phyloP scores from a whole-genome alignment of 352 stramenopile species.

The Globisporangium nodosum region DNA sequence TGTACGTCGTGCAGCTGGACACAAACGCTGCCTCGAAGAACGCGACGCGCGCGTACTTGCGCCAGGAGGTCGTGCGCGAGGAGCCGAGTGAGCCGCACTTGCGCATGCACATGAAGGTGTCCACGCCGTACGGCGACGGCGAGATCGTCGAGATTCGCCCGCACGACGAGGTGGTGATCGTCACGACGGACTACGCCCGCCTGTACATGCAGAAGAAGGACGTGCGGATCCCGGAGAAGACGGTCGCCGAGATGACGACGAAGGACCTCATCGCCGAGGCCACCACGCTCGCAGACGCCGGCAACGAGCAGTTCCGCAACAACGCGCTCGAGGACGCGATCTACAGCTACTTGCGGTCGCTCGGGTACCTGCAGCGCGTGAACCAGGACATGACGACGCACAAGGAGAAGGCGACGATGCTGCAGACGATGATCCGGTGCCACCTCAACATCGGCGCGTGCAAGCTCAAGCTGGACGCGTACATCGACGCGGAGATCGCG shows the following conservation, averaged over 20 bases:
- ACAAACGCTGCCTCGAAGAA: conserved; percentile 50
- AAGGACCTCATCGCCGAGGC: conserved; percentile 72
- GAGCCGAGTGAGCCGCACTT: conserved; percentile 58
- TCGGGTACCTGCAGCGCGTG: conserved; percentile 71
- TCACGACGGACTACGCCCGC: conserved; percentile 54
- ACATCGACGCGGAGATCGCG: conserved; percentile 66
- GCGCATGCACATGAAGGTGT: conserved; percentile 75
- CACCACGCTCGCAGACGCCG: conserved; percentile 54
- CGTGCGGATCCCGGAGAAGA: conserved; percentile 55
- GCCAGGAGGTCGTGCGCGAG: conserved; percentile 57
- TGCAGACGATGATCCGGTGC: conserved; percentile 87
- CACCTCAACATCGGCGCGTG: conserved; percentile 83
- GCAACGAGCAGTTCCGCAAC: conserved; percentile 67
- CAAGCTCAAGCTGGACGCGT: conserved; percentile 72
- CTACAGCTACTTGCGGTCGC: conserved; percentile 65
- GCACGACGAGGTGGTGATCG: conserved; percentile 57
- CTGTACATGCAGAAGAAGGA: conserved; percentile 84
- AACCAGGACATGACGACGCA: conserved; percentile 71
- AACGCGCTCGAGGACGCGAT: conserved; percentile 61
- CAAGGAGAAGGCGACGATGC: conserved; percentile 83
- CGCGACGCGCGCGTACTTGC: conserved; percentile 64
- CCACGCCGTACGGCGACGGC: conserved; percentile 66
- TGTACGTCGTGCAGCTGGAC: conserved; percentile 81
- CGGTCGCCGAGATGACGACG: conserved; percentile 66
- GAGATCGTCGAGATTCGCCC: conserved; percentile 62